These are phyloP conservation scores for Sporothrix luriei DNA, from an alignment of 2,329 filamentous ascomycete genomes.

Conservation along the genomic window DNA sequence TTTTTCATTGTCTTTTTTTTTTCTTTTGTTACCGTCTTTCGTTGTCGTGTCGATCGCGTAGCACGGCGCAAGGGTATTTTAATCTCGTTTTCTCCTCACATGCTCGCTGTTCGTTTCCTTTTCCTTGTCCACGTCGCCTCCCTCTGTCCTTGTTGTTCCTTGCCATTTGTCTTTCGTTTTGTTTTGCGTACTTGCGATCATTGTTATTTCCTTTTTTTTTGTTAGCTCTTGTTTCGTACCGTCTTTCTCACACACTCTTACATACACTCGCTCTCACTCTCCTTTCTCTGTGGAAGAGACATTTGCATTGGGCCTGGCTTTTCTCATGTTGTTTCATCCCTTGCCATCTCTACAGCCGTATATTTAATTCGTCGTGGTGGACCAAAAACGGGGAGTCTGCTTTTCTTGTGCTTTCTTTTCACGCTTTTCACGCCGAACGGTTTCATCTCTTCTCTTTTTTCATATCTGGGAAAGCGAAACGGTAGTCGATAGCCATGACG, in stretches of 20 bases:
- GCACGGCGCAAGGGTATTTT: constrained; percentile 36
- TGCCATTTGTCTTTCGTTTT: neutral
- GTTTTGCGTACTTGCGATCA: neutral
- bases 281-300: constrained; percentile 16
- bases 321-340: constrained; percentile 25
- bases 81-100: constrained; percentile 21
- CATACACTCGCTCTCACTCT: constrained; percentile 4
- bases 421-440: neutral
- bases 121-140: neutral
- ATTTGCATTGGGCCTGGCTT: constrained; percentile 37
- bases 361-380: constrained; percentile 31
- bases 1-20: neutral
- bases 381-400: neutral
- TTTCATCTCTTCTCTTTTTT: constrained; percentile 23
- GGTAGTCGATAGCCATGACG: constrained; percentile 10
- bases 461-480: constrained; percentile 20
- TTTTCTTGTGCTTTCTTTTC: constrained; percentile 6
- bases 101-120: constrained; percentile 11
- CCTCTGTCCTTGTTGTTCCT: neutral
- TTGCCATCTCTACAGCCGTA: constrained; percentile 24
- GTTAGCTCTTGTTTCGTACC: constrained; percentile 16
- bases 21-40: neutral
- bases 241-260: constrained; percentile 13
- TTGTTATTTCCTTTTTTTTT: constrained; percentile 5
- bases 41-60: constrained; percentile 34